A percentile compares a stretch with the other conserved stretches of the same genome.
Conservation (phyloP, 345 rosid genomes). For the Pistacia atlantica region DNA sequence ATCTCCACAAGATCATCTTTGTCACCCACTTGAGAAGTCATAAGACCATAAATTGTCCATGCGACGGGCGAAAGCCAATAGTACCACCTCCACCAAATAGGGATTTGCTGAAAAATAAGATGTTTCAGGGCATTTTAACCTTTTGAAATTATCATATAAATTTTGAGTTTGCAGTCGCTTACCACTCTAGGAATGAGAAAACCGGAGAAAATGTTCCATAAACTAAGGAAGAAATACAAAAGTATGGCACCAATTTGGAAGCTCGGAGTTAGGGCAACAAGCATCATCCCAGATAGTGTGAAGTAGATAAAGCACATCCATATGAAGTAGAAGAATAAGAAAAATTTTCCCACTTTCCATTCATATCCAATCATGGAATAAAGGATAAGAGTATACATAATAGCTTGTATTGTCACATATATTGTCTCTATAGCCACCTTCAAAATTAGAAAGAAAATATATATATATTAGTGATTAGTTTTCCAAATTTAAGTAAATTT, state of each 20-base stretch:
- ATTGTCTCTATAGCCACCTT: slow-evolving; percentile 74
- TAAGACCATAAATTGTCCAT: slow-evolving; percentile 81
- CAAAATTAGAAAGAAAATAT: background rate
- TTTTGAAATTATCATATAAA: no score
- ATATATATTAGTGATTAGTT: no score
- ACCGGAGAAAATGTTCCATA: slow-evolving; percentile 91
- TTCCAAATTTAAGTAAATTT: no score
- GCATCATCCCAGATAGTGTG: slow-evolving; percentile 81
- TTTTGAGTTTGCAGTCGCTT: slow-evolving; percentile 4
- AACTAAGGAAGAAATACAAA: slow-evolving; percentile 79
- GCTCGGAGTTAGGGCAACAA: slow-evolving; percentile 70
- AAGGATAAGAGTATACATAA: slow-evolving; percentile 53
- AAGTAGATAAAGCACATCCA: slow-evolving; percentile 57
- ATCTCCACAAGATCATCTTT: slow-evolving; percentile 29
- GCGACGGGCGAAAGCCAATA: slow-evolving; percentile 78
- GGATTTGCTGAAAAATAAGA: slow-evolving; percentile 50
- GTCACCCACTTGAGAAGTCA: slow-evolving; percentile 77
- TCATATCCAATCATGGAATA: slow-evolving; percentile 79
- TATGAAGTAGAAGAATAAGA: slow-evolving; percentile 69
- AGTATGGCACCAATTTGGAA: slow-evolving; percentile 62
- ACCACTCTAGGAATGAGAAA: slow-evolving; percentile 75
- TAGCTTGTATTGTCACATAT: slow-evolving; percentile 57
- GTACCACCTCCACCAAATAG: slow-evolving; percentile 93
- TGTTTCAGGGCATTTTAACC: no score
- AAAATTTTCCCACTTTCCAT: slow-evolving; percentile 48